Conservation (phyloP, 2,329 filamentous ascomycete genomes). For the Sphaerostilbella broomeana region DNA sequence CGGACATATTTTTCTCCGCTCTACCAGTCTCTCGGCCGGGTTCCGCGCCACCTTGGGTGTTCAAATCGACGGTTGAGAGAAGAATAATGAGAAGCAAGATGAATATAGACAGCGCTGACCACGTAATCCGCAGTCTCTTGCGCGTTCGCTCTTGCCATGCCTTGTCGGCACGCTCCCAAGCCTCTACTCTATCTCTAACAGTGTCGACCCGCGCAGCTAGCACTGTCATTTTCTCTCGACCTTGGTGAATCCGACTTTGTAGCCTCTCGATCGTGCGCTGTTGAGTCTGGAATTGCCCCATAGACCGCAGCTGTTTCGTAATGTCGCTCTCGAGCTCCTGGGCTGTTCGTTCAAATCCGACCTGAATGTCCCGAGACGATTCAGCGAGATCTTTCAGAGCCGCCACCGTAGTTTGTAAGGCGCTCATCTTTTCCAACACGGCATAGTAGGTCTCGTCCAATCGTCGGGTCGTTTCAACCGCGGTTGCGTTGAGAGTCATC, state of each 20-base stretch:
- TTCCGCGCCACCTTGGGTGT: slow-evolving; percentile 4
- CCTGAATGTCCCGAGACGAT: slow-evolving; percentile 51
- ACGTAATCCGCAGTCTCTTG: slow-evolving; percentile 54
- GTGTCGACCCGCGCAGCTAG: slow-evolving; percentile 58
- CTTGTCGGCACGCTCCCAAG: slow-evolving; percentile 59
- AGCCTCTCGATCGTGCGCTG: slow-evolving; percentile 56
- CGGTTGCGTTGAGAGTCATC: slow-evolving; percentile 50
- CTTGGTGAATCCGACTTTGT: slow-evolving; percentile 53
- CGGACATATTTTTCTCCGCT: too few species aligned
- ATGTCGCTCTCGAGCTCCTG: slow-evolving; percentile 55
- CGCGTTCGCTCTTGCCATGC: slow-evolving; percentile 64
- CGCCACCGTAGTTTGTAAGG: slow-evolving; percentile 57
- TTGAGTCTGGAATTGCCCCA: slow-evolving; percentile 59
- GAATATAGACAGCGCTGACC: slow-evolving; percentile 49
- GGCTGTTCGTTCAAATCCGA: slow-evolving; percentile 54
- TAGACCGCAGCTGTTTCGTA: slow-evolving; percentile 50
- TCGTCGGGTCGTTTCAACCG: slow-evolving; percentile 54
- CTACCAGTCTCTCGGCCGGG: too few species aligned
- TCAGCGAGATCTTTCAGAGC: slow-evolving; percentile 61
- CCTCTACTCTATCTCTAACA: slow-evolving; percentile 57
- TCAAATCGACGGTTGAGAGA: slow-evolving; percentile 27
- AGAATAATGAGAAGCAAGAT: slow-evolving; percentile 43
- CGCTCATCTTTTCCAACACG: slow-evolving; percentile 60
- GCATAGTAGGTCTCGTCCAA: slow-evolving; percentile 71
- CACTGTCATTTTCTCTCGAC: slow-evolving; percentile 51